Evolutionary conservation across 2,329 filamentous ascomycete species (phyloP), one percentile per base, ranked within the genome.

Genomic region (Neopestalotiopsis rosae): DNA sequence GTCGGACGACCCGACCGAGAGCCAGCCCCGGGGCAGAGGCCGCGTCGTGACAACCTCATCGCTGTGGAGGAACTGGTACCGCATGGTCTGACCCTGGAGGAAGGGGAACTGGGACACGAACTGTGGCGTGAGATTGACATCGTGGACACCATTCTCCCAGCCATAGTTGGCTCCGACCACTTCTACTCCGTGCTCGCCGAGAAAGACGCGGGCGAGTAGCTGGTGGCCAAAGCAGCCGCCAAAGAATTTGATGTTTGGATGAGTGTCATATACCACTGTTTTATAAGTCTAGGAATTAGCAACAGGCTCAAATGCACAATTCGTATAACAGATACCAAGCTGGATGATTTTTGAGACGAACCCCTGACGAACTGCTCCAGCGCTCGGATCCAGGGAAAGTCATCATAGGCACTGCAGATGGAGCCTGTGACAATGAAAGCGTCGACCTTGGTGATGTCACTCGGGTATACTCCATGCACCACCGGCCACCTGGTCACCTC

Each of bases 191-290:
- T 67, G 59, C 2, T 67, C 34, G 4, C 58, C 67, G 14, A 68
- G 63, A 10, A 70, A 59, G 1, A 45, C 64, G 20, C 68, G 67
- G 9, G 67, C 69, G 13, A 70, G 56, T n/a, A 70, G 10, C 38
- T 70, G 69, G 24, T 70, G 69, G 9, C 69, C 69, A 24, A 70
- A 70, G 38, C 69, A 70, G 45, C 69, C 64, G 30, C 69, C 69
- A 24, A 70, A 70, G 14, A 70, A 66, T 57, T 67, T 66, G 58
- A 70, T 58, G 40, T 59, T 58, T 9, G 69, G 67, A 5, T 66
- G 52, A 28, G 40, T 68, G 20, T 63, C 42, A 30, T 70, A 67
- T 38, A 70, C 45, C 45, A 52, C 45, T 52, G 20, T 10, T n/a
- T n/a, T 13, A 3, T 2, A 52, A 52, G 17, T 52, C 45, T 52